Evolutionary conservation across 2,329 filamentous ascomycete genomes (phyloP).

Genomic region (Ceratocystis eucalypticola): DNA sequence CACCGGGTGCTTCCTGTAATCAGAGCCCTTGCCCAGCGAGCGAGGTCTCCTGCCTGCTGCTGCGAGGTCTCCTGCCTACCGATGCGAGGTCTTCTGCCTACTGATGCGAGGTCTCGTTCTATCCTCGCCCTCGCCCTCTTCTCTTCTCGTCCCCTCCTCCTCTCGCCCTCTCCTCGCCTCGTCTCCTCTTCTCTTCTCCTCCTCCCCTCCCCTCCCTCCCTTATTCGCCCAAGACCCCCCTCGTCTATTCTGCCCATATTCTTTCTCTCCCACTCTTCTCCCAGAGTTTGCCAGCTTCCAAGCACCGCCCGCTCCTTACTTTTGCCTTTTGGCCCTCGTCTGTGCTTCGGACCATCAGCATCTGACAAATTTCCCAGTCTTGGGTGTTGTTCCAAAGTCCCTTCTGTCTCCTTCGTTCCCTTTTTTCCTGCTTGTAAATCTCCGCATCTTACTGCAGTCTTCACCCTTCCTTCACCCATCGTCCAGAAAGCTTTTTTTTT

Average conservation of each 20-base stretch:
- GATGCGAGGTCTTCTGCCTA: too few species aligned
- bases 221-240: background rate
- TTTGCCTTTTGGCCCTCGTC: background rate
- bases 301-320: background rate
- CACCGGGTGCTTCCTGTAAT: too few species aligned
- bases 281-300: background rate
- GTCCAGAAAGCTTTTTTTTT: background rate
- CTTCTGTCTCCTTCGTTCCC: background rate
- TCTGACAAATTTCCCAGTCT: background rate
- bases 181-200: background rate
- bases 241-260: background rate
- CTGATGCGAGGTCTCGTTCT: too few species aligned
- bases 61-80: too few species aligned
- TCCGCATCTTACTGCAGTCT: background rate
- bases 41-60: too few species aligned
- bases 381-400: background rate
- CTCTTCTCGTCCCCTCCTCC: background rate
- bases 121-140: too few species aligned
- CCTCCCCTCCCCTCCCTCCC: background rate
- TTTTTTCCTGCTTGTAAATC: background rate
- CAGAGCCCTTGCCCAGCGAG: too few species aligned
- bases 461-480: too few species aligned
- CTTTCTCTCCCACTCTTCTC: background rate
- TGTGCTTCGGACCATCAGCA: background rate
- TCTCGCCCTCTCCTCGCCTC: background rate